Conservation (phyloP, 2,329 filamentous ascomycete species). For the Gaeumannomyces tritici region DNA sequence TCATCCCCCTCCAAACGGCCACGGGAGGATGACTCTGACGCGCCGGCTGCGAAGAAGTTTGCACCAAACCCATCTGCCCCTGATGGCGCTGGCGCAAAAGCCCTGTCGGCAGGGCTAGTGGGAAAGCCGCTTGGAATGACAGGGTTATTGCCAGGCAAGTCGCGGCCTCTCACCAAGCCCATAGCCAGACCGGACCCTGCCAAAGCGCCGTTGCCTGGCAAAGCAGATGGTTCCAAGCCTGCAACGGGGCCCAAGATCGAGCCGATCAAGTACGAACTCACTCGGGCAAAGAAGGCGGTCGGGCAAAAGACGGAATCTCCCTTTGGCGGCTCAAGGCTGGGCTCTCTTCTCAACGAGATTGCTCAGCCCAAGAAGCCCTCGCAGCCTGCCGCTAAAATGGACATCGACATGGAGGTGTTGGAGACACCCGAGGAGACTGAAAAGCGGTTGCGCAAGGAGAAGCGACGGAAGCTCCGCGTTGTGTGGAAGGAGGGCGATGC, state of each 20-base stretch:
- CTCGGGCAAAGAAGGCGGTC: constrained; percentile 15
- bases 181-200: constrained; percentile 22
- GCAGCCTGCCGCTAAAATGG: constrained; percentile 22
- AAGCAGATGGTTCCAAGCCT: constrained; percentile 11
- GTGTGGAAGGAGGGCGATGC: constrained; percentile 59
- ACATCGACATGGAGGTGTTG: constrained; percentile 35
- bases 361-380: constrained; percentile 41
- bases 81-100: constrained; percentile 3
- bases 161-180: constrained; percentile 32
- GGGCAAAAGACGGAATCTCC: constrained; percentile 20
- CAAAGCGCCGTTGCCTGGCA: neutral
- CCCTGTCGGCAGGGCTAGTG: constrained; percentile 17
- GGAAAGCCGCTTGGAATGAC: constrained; percentile 19
- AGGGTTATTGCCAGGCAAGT: constrained; percentile 35
- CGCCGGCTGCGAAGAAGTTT: constrained; percentile 26
- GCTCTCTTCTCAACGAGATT: constrained; percentile 41
- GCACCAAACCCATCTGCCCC: constrained; percentile 20
- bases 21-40: constrained; percentile 28
- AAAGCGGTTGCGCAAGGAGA: constrained; percentile 63
- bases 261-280: constrained; percentile 10
- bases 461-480: constrained; percentile 60
- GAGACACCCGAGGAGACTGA: constrained; percentile 61
- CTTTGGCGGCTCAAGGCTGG: constrained; percentile 37
- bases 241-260: constrained; percentile 17
- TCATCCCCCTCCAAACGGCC: constrained; percentile 21